Base-by-base conservation (phyloP, 495 filamentous ascomycete species). In the Xylaria intraflava region DNA sequence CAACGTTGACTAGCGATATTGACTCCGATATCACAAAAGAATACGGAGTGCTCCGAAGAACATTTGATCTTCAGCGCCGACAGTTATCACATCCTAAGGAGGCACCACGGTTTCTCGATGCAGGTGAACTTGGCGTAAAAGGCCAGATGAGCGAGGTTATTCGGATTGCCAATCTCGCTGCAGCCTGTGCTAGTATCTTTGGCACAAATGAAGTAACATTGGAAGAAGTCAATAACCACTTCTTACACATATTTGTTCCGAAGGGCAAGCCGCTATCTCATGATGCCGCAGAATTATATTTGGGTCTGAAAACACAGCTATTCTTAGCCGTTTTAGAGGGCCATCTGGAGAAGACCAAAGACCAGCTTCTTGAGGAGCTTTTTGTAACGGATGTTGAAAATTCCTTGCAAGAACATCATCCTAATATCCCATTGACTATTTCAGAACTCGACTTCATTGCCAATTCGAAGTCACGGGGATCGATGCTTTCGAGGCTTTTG, bases 241-340 rank as follows among this genome's bases (percentile, higher is more conserved):
- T 95, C 60, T 76, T 94, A 20, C 81, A 87, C 38, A 89, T 89
- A 0, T 95, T 96, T 62, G 80, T 95, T 3, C 83, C 86, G 0
- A 84, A 89, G 51, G 84, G 86, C 14, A 78, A 79, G n/a, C 77
- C 82, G 5, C 63, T 95, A 30, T 72, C 88, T 16, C 86, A 87
- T 47, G 83, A 81, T 43, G 82, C 85, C 55, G 84, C 83, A 11
- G 79, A 84, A 23, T 58, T 96, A 23, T 88, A 87, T 57, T 72
- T 96, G 16, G 85, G 89, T 50, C 74, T 96, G 16, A 96, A 95
- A 65, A 95, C 90, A 1, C 88, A 94, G 54, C 82, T 91, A 56
- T 85, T 95, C 46, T 83, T 86, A 2, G 82, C 87, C 2, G 77
- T 89, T 60, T 62, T 71, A 16, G 67, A 73, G 40, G 74, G 78